Evolutionary conservation across 169 alveolate species (phyloP).

Genomic region (Plasmodium yoelii): DNA sequence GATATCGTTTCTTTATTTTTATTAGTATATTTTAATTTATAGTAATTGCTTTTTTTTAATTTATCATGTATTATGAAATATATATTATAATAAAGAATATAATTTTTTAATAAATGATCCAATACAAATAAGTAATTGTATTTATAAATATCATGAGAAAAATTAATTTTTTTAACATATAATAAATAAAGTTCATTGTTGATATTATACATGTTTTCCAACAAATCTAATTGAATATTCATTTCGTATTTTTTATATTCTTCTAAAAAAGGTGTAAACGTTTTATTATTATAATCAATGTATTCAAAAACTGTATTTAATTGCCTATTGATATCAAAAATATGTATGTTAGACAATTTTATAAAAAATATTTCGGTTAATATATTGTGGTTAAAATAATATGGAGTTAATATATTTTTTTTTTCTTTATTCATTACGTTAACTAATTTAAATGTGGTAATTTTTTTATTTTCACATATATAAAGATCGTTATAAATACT

Average conservation of each 20-base stretch:
- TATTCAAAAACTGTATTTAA: constrained; percentile 60
- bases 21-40: constrained; percentile 65
- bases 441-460: constrained; percentile 53
- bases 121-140: constrained; percentile 65
- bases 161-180: constrained; percentile 68
- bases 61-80: constrained; percentile 65
- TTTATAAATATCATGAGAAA: constrained; percentile 70
- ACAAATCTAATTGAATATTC: constrained; percentile 72
- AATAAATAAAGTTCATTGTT: constrained; percentile 71
- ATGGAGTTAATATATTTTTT: constrained; percentile 36
- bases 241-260: constrained; percentile 31
- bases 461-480: constrained; percentile 75
- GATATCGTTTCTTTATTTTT: constrained; percentile 59
- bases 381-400: constrained; percentile 46
- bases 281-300: constrained; percentile 69
- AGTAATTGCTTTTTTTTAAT: constrained; percentile 56
- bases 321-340: constrained; percentile 71
- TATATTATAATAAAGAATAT: constrained; percentile 68
- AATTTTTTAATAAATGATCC: constrained; percentile 68
- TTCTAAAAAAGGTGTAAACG: constrained; percentile 70
- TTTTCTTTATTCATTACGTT: constrained; percentile 66
- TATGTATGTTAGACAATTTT: constrained; percentile 61
- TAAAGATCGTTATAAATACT: constrained; percentile 59
- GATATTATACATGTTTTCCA: constrained; percentile 70
- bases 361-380: constrained; percentile 64